Conservation (phyloP, 129 eudicot species). For the Flaveria robusta region DNA sequence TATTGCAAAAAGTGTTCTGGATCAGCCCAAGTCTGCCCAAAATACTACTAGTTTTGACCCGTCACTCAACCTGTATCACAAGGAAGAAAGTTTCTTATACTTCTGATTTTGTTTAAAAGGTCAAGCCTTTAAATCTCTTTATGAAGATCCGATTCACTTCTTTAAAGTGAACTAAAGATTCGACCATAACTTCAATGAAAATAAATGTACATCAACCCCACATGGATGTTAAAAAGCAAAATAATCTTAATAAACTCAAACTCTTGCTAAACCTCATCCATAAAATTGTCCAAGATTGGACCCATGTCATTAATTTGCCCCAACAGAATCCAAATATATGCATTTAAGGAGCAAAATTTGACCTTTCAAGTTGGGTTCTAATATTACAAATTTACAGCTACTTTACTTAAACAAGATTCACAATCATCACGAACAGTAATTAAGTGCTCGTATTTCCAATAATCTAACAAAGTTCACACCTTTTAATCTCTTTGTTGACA, state of each 20-base stretch:
- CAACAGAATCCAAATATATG: background rate
- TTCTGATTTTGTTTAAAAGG: background rate
- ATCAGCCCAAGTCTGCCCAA: too few relatives aligned
- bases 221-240: background rate
- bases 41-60: background rate
- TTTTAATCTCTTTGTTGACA: background rate
- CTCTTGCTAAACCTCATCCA: background rate
- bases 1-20: too few relatives aligned
- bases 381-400: background rate
- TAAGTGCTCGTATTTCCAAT: background rate
- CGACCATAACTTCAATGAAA: slow-evolving; percentile 1
- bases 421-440: too few relatives aligned
- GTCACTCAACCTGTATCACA: background rate
- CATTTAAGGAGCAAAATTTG: background rate
- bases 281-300: background rate
- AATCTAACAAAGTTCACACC: background rate
- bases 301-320: background rate
- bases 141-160: background rate
- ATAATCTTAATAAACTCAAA: background rate
- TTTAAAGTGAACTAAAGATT: slow-evolving; percentile 3
- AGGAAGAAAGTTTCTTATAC: background rate
- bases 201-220: too few relatives aligned
- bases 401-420: too few relatives aligned
- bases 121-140: slow-evolving; percentile 1
- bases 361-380: background rate